Conservation (phyloP, 1,284 basidiomycete genomes). For the Sporisorium exsertum region DNA sequence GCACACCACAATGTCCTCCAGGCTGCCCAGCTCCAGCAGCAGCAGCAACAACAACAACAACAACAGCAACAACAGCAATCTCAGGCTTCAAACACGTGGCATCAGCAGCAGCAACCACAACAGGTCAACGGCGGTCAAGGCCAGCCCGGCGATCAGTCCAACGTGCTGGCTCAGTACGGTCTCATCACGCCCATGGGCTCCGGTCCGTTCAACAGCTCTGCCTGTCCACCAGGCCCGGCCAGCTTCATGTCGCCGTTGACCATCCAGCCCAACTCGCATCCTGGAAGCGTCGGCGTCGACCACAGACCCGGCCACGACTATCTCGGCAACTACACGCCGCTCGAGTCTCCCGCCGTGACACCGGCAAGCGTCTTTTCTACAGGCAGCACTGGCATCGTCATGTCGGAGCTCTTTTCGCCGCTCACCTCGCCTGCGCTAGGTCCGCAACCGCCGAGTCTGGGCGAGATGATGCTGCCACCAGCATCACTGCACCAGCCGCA, state of each 20-base stretch:
- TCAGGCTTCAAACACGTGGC: conserved; percentile 19
- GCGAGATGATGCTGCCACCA: conserved; percentile 55
- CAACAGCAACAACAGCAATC: background rate
- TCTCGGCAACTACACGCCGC: conserved; percentile 50
- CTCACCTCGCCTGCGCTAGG: conserved; percentile 75
- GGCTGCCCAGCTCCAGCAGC: conserved; percentile 30
- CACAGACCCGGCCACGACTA: conserved; percentile 36
- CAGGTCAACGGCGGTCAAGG: conserved; percentile 13
- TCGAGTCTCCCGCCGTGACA: conserved; percentile 64
- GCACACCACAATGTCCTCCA: conserved; percentile 43
- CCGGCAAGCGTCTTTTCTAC: conserved; percentile 69
- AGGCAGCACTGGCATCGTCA: conserved; percentile 65
- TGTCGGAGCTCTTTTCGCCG: conserved; percentile 74
- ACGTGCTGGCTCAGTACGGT: conserved; percentile 58
- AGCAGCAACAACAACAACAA: conserved; percentile 23
- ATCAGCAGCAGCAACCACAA: conserved; percentile 25
- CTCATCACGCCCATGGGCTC: conserved; percentile 61
- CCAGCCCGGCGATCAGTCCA: conserved; percentile 25
- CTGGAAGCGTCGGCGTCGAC: conserved; percentile 34
- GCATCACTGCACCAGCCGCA: conserved; percentile 63
- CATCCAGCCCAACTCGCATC: conserved; percentile 55
- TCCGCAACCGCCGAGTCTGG: conserved; percentile 67
- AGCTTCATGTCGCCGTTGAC: conserved; percentile 61
- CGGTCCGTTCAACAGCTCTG: conserved; percentile 50
- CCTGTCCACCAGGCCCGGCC: conserved; percentile 31